Evolutionary conservation across 352 stramenopile genomes (phyloP).

Genomic region (Globisporangium cylindrosporum): DNA sequence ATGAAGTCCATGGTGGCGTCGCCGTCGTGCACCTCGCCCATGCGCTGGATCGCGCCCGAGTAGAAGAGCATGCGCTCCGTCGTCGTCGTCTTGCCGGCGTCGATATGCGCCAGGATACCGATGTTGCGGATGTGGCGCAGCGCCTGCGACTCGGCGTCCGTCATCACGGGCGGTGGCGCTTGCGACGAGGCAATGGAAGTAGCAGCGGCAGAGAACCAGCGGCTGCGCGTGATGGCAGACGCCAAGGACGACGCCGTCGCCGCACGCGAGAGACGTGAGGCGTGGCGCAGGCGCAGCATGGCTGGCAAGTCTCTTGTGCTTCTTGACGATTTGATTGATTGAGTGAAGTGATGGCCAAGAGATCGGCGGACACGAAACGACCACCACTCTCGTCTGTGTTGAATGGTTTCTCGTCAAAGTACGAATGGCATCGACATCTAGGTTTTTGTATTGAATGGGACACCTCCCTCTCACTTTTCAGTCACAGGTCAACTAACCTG

Average conservation of each 20-base stretch:
- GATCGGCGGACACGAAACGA: background rate
- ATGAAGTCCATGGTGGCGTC: conserved; percentile 85
- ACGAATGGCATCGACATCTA: too few species aligned
- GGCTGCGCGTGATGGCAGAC: background rate
- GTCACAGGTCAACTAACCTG: background rate
- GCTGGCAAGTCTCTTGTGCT: background rate
- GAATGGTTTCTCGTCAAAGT: background rate
- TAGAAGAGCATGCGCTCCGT: conserved; percentile 99
- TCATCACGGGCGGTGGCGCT: background rate
- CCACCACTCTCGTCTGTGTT: background rate
- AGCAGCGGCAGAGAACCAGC: background rate
- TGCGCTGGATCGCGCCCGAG: conserved; percentile 72
- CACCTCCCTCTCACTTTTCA: too few species aligned
- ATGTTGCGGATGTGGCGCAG: conserved; percentile 92
- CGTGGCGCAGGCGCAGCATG: conserved; percentile 3
- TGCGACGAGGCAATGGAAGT: background rate
- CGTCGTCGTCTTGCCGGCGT: conserved; percentile 98
- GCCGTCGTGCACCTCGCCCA: conserved; percentile 76
- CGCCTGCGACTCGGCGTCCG: conserved; percentile 10
- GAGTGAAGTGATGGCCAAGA: conserved; percentile 5
- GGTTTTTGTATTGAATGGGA: too few species aligned
- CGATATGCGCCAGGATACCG: conserved; percentile 98
- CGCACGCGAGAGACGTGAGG: conserved; percentile 7
- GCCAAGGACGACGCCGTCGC: background rate
- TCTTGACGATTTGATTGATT: background rate